Conservation (phyloP, 441 rosid species). For the Pelargonium cotyledonis region DNA sequence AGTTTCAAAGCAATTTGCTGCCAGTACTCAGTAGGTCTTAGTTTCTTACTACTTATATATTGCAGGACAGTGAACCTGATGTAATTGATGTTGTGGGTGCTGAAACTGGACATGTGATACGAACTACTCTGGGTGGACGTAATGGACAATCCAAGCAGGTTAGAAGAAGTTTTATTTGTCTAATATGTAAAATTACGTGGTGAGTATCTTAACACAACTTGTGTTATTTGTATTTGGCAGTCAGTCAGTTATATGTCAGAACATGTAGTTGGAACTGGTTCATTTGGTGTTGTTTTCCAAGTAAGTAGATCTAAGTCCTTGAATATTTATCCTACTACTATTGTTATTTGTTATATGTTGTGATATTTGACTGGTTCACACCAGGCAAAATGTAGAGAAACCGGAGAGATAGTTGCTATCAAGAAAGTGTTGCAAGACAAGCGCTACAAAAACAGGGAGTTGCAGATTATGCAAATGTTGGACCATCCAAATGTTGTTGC, state of each 20-base stretch:
- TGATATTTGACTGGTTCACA: slow-evolving; percentile 23
- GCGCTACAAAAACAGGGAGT: slow-evolving; percentile 93
- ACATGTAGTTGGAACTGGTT: slow-evolving; percentile 95
- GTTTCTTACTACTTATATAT: slow-evolving; percentile 7
- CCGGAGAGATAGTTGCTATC: slow-evolving; percentile 91
- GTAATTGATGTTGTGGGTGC: slow-evolving; percentile 83
- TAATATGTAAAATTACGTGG: background rate
- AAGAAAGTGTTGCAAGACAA: slow-evolving; percentile 98
- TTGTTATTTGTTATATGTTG: slow-evolving; percentile 10
- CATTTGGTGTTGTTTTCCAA: slow-evolving; percentile 89
- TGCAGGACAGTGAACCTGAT: slow-evolving; percentile 94
- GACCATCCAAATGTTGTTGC: slow-evolving; percentile 92
- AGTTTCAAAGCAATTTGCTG: background rate
- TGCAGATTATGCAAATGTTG: slow-evolving; percentile 96
- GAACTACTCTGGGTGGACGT: slow-evolving; percentile 77
- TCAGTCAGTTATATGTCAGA: slow-evolving; percentile 85
- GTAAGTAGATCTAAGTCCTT: slow-evolving; percentile 37
- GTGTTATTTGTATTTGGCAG: slow-evolving; percentile 40
- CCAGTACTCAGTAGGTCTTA: background rate
- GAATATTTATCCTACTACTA: background rate
- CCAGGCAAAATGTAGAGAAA: slow-evolving; percentile 98
- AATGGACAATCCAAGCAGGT: slow-evolving; percentile 94
- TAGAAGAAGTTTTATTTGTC: slow-evolving; percentile 19
- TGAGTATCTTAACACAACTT: slow-evolving; percentile 8
- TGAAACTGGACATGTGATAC: slow-evolving; percentile 84